Base-by-base conservation (phyloP, 495 filamentous ascomycete species). In the Penicillium diatomitis region DNA sequence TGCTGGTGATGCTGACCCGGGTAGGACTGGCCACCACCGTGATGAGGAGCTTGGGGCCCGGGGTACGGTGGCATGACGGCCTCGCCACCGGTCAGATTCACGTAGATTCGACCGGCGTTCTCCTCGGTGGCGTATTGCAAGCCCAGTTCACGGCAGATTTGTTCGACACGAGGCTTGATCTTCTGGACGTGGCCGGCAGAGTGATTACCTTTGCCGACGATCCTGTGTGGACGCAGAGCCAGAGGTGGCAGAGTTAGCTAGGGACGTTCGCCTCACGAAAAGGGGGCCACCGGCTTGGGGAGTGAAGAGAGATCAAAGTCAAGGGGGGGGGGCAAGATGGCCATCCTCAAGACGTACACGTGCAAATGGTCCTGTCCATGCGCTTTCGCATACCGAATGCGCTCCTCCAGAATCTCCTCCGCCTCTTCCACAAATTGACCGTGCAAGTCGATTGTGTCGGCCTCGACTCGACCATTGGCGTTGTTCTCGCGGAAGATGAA, bases 401-500 rank as follows among this genome's bases (percentile, higher is more conserved):
- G 75, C 65, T 83, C 73, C 66, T 88, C 86, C 28, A 96, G 67
- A 36, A 96, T 90, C 39, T 88, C 78, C 74, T 95, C 87, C 5
- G 94, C 92, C 72, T 98, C 92, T 59, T 91, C 85, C 41, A 94
- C 92, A 62, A 83, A 96, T 60, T 91, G 84, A 0, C 92, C 90
- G 56, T 98, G 92, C 39, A 98, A 71, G 70, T 98, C 92, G 53
- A 98, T 95, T 3, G 85, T 87, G 58, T 97, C 90, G 28, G 77
- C 76, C 8, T 72, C 71, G 8, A 92, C 82, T 41, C 85, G 77
- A 8, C 74, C 83, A 3, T 64, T 51, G 5, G 85, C 78, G 64
- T 96, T 98, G 67, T 96, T 96, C 67, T 88, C 87, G 3, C 87
- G 80, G 75, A 97, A 96, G 54, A 97, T 97, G 65, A 78, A 94